These are phyloP conservation scores for Nakaseomyces uthaithaninus DNA, from an alignment of 1,139 yeast species.

Conservation along the genomic window DNA sequence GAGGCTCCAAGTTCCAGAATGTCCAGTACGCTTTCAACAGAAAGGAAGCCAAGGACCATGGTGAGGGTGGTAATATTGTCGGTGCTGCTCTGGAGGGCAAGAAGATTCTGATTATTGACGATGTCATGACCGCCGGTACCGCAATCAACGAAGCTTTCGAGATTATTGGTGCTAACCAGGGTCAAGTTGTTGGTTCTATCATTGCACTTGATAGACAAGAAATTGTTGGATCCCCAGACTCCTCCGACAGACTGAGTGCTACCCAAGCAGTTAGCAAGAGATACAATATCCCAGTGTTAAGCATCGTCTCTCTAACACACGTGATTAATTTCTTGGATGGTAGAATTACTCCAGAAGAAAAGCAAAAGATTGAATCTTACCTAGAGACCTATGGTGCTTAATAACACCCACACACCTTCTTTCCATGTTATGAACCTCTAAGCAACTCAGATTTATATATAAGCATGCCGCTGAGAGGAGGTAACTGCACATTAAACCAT, in stretches of 20 bases:
- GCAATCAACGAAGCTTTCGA: conserved; percentile 92
- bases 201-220: conserved; percentile 96
- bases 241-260: conserved; percentile 47
- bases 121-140: conserved; percentile 97
- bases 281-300: conserved; percentile 72
- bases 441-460: background rate
- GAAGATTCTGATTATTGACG: conserved; percentile 79
- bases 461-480: background rate
- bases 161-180: conserved; percentile 63
- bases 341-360: conserved; percentile 47
- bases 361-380: conserved; percentile 51
- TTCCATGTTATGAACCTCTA: background rate
- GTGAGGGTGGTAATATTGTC: conserved; percentile 94
- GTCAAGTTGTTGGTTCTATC: conserved; percentile 71
- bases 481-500: too few species aligned
- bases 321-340: conserved; percentile 56
- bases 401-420: too few species aligned
- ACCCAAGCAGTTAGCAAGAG: conserved; percentile 69
- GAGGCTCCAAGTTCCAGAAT: conserved; percentile 60
- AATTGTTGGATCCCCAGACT: conserved; percentile 50
- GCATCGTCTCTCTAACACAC: conserved; percentile 70
- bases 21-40: conserved; percentile 71
- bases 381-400: conserved; percentile 37
- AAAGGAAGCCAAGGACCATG: conserved; percentile 94
- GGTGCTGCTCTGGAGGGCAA: conserved; percentile 71